Evolutionary conservation across 1,284 basidiomycete species (phyloP), one percentile per base, ranked within the genome.

Genomic region (Rhodotorula mucilaginosa): DNA sequence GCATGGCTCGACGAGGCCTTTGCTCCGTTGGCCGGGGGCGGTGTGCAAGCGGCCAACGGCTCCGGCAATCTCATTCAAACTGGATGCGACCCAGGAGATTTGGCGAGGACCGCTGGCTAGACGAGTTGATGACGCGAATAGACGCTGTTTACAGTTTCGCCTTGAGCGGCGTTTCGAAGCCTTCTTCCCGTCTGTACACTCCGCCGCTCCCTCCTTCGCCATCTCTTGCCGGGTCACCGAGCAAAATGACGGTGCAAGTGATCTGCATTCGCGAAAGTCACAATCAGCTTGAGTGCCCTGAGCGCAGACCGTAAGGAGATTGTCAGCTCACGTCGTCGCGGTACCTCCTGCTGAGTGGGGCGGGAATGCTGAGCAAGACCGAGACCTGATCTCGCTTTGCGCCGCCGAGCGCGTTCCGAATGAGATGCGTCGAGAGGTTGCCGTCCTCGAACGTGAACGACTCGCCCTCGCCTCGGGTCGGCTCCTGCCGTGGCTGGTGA

Each of bases 391-490:
- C 83, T 71, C 87, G 84, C 79, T 97, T 88, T 0, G 88, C 93
- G 26, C 95, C 94, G 44, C 92, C 95, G 70, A 98, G 88, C 19
- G 93, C 92, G 79, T 99, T 99, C 74, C 96, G 86, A 73, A 98
- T 93, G 51, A 99, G 84, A 82, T 98, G 97, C 23, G 93, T 90
- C 65, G 91, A 88, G 66, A 93, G 83, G 79, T 97, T 94, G 48
- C 88, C 87, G 80, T 99, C 95, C 71, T 87, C 87, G 79, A 93
- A 97, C 19, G 69, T 69, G 49, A 64, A 76, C 5, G 88, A 86
- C 91, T 92, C 95, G 8, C 74, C 71, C 61, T 78, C 77, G 21
- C 71, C 74, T 19, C 72, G 63, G 29, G 49, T 68, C 31, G 70
- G 76, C 52, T 76, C 77, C 58, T 74, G 73, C 26, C 75, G 61